These are phyloP conservation scores for Saccharomycopsis hybrid DNA, from an alignment of 1,139 yeast species.

Conservation along the genomic window DNA sequence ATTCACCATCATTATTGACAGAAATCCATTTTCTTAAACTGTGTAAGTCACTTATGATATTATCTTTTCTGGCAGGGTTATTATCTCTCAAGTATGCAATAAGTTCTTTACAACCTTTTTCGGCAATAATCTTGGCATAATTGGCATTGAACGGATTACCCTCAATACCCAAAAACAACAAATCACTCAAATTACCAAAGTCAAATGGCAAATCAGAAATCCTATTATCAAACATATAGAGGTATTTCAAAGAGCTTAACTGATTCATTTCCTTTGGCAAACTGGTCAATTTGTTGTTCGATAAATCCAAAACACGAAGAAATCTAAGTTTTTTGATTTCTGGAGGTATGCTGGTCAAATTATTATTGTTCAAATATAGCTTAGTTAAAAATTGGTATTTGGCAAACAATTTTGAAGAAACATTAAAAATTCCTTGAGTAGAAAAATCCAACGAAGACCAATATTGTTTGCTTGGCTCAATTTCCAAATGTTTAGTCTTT, in stretches of 20 bases:
- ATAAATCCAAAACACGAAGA: constrained; percentile 77
- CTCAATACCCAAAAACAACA: constrained; percentile 84
- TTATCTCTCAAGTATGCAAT: constrained; percentile 76
- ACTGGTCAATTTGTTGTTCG: constrained; percentile 63
- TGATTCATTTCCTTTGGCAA: constrained; percentile 81
- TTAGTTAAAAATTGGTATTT: constrained; percentile 76
- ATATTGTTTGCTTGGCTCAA: constrained; percentile 44
- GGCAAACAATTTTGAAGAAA: constrained; percentile 70
- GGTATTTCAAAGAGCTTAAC: constrained; percentile 70
- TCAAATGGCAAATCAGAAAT: constrained; percentile 71
- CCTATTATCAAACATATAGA: constrained; percentile 84
- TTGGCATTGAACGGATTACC: constrained; percentile 80
- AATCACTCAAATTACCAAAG: constrained; percentile 79
- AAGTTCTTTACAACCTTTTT: constrained; percentile 80
- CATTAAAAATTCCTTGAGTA: constrained; percentile 73
- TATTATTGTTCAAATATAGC: constrained; percentile 81
- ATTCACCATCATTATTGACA: constrained; percentile 71
- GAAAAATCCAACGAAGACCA: constrained; percentile 95
- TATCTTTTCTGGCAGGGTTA: constrained; percentile 45
- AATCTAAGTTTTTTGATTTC: constrained; percentile 63
- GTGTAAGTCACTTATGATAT: constrained; percentile 3
- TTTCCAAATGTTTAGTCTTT: constrained; percentile 46
- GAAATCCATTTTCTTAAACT: constrained; percentile 64
- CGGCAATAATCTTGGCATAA: constrained; percentile 61
- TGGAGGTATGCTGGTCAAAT: constrained; percentile 62